phyloP scores from a whole-genome alignment of 2,329 filamentous ascomycete genomes.

The Aureobasidium pullulans region DNA sequence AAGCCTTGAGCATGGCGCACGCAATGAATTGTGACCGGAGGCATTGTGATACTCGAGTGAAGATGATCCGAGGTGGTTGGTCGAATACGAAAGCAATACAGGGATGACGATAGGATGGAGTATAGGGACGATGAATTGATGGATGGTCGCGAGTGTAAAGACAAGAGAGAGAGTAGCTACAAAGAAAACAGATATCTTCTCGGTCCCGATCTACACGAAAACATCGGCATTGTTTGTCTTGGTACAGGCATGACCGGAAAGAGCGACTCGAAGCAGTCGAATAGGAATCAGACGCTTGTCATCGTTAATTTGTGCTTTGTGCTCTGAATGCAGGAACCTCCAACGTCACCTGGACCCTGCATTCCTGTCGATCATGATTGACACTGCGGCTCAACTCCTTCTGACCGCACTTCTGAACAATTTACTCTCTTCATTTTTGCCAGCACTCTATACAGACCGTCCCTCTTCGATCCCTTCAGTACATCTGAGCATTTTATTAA shows the following conservation, averaged over 20 bases:
- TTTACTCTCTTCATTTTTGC: not conserved
- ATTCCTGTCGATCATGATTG: slow-evolving; percentile 2
- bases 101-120: not conserved
- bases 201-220: not conserved
- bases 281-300: slow-evolving; percentile 7
- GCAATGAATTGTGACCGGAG: slow-evolving; percentile 49
- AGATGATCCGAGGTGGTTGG: not conserved
- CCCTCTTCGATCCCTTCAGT: too few relatives aligned
- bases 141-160: not conserved
- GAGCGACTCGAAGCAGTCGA: not conserved
- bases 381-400: not conserved
- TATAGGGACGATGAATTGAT: not conserved
- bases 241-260: not conserved
- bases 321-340: not conserved
- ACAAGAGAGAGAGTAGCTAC: not conserved
- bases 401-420: not conserved
- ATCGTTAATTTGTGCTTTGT: not conserved
- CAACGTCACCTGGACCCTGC: not conserved
- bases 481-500: too few relatives aligned
- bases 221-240: not conserved
- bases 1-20: slow-evolving; percentile 67
- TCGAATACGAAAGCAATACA: not conserved
- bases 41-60: not conserved
- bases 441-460: too few relatives aligned
- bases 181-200: not conserved